Base-by-base conservation (phyloP, 2,329 filamentous ascomycete genomes). In the Knufia petricola region DNA sequence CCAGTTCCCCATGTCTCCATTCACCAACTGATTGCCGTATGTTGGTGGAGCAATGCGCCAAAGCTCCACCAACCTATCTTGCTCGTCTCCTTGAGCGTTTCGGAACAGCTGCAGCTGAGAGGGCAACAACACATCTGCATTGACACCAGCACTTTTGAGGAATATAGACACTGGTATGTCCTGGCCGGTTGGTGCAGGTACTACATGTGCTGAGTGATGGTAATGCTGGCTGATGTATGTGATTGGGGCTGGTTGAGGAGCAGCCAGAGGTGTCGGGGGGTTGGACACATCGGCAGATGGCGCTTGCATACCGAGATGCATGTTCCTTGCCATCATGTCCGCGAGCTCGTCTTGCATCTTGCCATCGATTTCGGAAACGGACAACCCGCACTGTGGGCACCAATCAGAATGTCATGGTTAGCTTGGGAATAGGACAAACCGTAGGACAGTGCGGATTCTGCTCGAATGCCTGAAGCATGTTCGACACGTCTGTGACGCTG, bases 211-310 rank as follows among this genome's bases (percentile, higher is more conserved):
- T 7, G 86, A 87, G 62, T 89, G 87, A 55, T 84, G 83, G 65
- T 94, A 94, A 65, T 94, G 87, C 61, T 86, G 82, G 8, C 85
- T 85, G 57, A 85, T 79, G 69, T 92, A 94, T 53, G 77, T 72
- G 54, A 86, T 82, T 19, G 73, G 68, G 47, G 72, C 64, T 37
- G 63, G 55, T 58, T 60, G 48, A 50, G 57, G 53, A 43, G 50
- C 49, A 44, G 52, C 53, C 48, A 58, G 63, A 23, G 58, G 50
- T 48, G 60, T 57, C 34, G 59, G 44, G 51, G 59, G 56, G 53
- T 53, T 51, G 23, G 60, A 54, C 49, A 53, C 49, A 67, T 65
- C 38, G 60, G 62, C 48, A 61, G 64, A 17, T 55, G 55, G 53
- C 58, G 64, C 59, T 43, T 63, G 60, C 9, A 60, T 19, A 15